Evolutionary conservation across 495 filamentous ascomycete species (phyloP).

Genomic region (Neurospora sp.): DNA sequence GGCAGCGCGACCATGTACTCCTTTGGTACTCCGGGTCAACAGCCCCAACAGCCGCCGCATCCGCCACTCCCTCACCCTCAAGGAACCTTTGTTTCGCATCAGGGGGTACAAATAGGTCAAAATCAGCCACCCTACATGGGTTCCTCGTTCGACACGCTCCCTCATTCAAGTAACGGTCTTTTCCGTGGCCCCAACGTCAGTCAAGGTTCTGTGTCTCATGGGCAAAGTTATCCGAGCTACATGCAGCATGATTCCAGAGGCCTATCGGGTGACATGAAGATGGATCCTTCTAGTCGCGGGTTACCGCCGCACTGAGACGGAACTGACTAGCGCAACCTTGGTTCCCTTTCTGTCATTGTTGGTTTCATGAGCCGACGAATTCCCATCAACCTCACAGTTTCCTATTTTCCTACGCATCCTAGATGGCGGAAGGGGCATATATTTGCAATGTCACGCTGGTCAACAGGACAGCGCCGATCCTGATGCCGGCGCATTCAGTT

Average conservation of each 20-base stretch:
- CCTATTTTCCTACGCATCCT: background rate
- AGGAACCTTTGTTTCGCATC: constrained; percentile 17
- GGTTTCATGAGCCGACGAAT: background rate
- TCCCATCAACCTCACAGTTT: background rate
- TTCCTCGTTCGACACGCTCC: constrained; percentile 17
- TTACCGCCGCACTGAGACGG: constrained; percentile 4
- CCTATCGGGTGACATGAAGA: constrained; percentile 2
- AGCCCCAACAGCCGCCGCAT: constrained; percentile 3
- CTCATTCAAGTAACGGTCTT: constrained; percentile 12
- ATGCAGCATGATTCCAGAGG: constrained; percentile 1
- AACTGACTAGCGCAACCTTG: background rate
- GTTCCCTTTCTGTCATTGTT: background rate
- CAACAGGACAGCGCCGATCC: background rate
- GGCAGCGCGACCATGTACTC: constrained; percentile 20
- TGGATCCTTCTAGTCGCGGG: constrained; percentile 5
- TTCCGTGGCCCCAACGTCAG: constrained; percentile 10
- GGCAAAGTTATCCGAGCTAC: constrained; percentile 3
- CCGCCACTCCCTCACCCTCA: constrained; percentile 3
- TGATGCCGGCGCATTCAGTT: background rate
- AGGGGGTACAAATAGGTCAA: constrained; percentile 15
- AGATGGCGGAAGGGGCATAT: background rate
- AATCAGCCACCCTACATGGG: constrained; percentile 13
- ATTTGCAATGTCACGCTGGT: background rate
- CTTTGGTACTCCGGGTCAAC: constrained; percentile 15
- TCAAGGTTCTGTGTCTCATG: constrained; percentile 4